Conservation (phyloP, 805 yeast genomes). For the Zygosaccharomyces rouxii region DNA sequence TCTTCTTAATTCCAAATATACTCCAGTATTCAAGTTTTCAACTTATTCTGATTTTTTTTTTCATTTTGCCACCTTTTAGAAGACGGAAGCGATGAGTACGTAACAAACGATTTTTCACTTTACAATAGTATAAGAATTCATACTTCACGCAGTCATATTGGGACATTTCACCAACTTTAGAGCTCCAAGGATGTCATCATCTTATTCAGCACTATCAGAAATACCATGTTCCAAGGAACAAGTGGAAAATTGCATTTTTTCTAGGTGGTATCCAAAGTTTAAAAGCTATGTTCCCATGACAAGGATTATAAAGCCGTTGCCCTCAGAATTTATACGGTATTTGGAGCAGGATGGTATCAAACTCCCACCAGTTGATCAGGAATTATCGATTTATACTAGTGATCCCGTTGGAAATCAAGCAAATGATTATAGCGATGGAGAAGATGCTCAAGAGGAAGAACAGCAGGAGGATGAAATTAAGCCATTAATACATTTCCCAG, state of each 20-base stretch:
- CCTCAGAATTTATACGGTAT: conserved; percentile 54
- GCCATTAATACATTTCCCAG: conserved; percentile 51
- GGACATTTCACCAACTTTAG: neutral
- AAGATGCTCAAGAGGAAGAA: conserved; percentile 37
- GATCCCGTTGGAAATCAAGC: conserved; percentile 43
- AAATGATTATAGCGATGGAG: conserved; percentile 75
- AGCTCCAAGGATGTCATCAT: conserved; percentile 7
- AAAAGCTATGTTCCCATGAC: conserved; percentile 47
- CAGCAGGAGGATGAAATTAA: conserved; percentile 32
- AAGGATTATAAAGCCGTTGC: conserved; percentile 52
- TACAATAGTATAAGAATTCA: neutral
- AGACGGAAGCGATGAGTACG: conserved; percentile 6
- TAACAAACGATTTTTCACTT: conserved; percentile 5
- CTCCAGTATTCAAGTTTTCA: neutral
- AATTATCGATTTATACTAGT: conserved; percentile 32
- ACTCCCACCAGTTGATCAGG: conserved; percentile 46
- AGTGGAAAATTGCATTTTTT: conserved; percentile 48
- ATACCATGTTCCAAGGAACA: conserved; percentile 38
- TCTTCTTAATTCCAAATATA: neutral
- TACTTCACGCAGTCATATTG: neutral
- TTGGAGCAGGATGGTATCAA: conserved; percentile 63
- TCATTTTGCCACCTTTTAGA: conserved; percentile 7
- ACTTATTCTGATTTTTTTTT: neutral
- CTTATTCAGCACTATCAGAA: conserved; percentile 22
- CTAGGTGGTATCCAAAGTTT: conserved; percentile 57